Evolutionary conservation across 306 rosid genomes (phyloP).

Genomic region (Oemleria cerasiformis): DNA sequence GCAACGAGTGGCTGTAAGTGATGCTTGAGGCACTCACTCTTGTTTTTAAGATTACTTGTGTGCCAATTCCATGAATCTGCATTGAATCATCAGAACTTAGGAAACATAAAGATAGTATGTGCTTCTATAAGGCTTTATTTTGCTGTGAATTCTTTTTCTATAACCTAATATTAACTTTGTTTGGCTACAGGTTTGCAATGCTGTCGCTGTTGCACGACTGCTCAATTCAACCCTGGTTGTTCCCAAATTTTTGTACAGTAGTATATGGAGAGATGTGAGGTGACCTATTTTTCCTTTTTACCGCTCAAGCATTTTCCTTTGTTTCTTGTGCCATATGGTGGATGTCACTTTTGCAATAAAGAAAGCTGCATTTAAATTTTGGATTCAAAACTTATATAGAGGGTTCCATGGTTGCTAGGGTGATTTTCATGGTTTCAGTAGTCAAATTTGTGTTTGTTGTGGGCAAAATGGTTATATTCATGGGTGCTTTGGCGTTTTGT

Average conservation of each 20-base stretch:
- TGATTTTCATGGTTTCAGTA: background rate
- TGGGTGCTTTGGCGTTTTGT: background rate
- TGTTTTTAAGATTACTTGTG: slow-evolving; percentile 11
- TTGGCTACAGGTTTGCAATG: slow-evolving; percentile 81
- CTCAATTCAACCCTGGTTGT: slow-evolving; percentile 82
- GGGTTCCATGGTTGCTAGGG: background rate
- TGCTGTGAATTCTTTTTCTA: background rate
- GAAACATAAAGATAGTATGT: background rate
- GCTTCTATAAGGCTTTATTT: background rate
- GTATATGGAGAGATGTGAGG: slow-evolving; percentile 96
- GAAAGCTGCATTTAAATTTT: slow-evolving; percentile 13
- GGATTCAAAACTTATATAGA: slow-evolving; percentile 7
- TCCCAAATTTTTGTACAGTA: slow-evolving; percentile 88
- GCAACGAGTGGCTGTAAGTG: slow-evolving; percentile 93
- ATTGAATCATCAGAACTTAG: background rate
- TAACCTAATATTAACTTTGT: slow-evolving; percentile 19
- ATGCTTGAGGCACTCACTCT: slow-evolving; percentile 19
- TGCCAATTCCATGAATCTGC: slow-evolving; percentile 16
- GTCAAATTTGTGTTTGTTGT: background rate
- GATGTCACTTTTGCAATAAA: slow-evolving; percentile 10
- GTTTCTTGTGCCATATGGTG: slow-evolving; percentile 9
- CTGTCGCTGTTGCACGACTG: slow-evolving; percentile 71
- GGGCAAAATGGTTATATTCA: background rate
- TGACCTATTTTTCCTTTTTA: slow-evolving; percentile 33
- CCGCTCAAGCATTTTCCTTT: background rate